phyloP scores from a whole-genome alignment of 2,329 filamentous ascomycete species.

The Aspergillus luchuensis region DNA sequence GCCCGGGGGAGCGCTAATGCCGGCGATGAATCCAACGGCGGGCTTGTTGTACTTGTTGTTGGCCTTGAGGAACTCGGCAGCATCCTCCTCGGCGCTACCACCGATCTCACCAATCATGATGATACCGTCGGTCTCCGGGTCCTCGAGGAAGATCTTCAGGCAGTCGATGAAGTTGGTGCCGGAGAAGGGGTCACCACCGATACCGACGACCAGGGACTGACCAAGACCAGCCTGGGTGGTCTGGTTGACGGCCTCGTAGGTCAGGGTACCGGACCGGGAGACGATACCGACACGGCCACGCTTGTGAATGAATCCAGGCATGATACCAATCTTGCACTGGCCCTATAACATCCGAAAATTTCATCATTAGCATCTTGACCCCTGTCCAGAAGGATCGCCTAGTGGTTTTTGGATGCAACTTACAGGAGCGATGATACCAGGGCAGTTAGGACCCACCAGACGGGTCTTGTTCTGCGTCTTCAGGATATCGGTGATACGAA shows the following conservation, averaged over 20 bases:
- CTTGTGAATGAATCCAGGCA: slow-evolving; percentile 99
- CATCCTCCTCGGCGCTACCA: slow-evolving; percentile 95
- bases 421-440: slow-evolving; percentile 86
- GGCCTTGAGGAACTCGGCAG: slow-evolving; percentile 89
- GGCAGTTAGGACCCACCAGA: slow-evolving; percentile 96
- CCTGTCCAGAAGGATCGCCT: not conserved
- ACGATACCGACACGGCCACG: slow-evolving; percentile 98
- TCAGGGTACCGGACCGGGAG: slow-evolving; percentile 95
- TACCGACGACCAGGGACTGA: slow-evolving; percentile 96
- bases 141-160: slow-evolving; percentile 92
- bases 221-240: slow-evolving; percentile 95
- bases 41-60: slow-evolving; percentile 95
- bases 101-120: slow-evolving; percentile 99
- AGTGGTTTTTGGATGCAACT: slow-evolving; percentile 24
- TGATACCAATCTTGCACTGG: slow-evolving; percentile 99
- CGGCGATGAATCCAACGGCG: slow-evolving; percentile 96
- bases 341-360: slow-evolving; percentile 55
- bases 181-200: slow-evolving; percentile 97
- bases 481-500: slow-evolving; percentile 95
- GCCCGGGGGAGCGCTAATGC: slow-evolving; percentile 94
- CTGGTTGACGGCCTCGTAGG: slow-evolving; percentile 99
- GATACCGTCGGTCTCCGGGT: slow-evolving; percentile 96
- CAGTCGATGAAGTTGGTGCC: slow-evolving; percentile 99
- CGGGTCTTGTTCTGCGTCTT: slow-evolving; percentile 98
- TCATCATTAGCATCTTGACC: slow-evolving; percentile 14